Conservation (phyloP, 306 rosid genomes). For the Trifolium repens region DNA sequence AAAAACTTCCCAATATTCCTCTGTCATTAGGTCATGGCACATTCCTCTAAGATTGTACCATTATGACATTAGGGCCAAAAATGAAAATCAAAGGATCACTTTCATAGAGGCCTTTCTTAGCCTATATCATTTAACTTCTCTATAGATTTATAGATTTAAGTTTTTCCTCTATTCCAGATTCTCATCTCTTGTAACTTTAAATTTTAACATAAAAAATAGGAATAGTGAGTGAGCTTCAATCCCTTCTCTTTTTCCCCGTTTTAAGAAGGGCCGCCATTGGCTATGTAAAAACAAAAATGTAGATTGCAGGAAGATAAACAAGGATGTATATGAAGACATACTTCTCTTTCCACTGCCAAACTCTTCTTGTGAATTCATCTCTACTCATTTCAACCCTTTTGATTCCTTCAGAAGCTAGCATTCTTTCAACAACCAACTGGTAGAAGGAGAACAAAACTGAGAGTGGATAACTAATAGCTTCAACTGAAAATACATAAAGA, state of each 20-base stretch:
- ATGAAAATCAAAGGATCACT: conserved; percentile 2
- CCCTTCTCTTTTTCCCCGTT: neutral
- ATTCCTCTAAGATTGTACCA: neutral
- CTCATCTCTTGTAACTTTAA: neutral
- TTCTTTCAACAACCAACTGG: conserved; percentile 96
- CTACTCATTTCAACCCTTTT: conserved; percentile 81
- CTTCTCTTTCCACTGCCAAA: conserved; percentile 99
- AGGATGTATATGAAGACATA: conserved; percentile 48
- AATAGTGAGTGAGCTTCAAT: neutral
- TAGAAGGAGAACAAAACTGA: conserved; percentile 44
- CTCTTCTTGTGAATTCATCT: conserved; percentile 79
- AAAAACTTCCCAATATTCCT: neutral
- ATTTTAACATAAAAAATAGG: conserved; percentile 22
- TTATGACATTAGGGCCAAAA: conserved; percentile 10
- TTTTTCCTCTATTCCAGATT: conserved; percentile 1
- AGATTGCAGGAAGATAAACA: conserved; percentile 40
- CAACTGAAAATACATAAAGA: conserved; percentile 25
- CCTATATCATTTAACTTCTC: conserved; percentile 10
- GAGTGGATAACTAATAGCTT: conserved; percentile 33
- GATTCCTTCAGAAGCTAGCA: conserved; percentile 91
- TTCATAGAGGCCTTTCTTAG: conserved; percentile 7
- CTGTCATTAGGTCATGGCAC: neutral
- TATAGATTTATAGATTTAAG: conserved; percentile 9
- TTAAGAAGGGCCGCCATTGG: conserved; percentile 19
- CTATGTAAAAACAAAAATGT: conserved; percentile 16